Evolutionary conservation across 2,329 filamentous ascomycete genomes (phyloP), one percentile per base, ranked within the genome.

Genomic region (Penicillium sclerotiorum): DNA sequence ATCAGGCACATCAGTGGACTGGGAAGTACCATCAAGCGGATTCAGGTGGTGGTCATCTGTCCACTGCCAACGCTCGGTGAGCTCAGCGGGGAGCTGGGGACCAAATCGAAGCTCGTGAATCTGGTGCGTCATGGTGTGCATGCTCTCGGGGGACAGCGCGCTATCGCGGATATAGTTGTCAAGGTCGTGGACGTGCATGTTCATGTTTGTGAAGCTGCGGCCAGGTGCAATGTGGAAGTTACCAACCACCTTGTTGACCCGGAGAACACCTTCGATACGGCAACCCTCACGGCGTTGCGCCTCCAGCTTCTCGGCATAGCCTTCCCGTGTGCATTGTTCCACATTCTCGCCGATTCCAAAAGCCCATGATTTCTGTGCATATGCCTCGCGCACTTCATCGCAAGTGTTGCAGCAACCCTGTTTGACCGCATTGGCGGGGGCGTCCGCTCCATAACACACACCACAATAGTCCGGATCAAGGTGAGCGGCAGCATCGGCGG

Each of bases 171-270:
- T 88, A 80, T 96, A 99, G 77, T 94, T 95, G 73, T 96, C 91
- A 56, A 99, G 79, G 68, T 99, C 95, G 77, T 99, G 94, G 17
- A 96, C 90, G 75, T 99, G 94, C 84, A 97, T 88, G 76, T 96
- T 95, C 60, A 90, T 91, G 66, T 89, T 95, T 72, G 88, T 95
- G 81, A 97, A 97, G 71, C 88, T 93, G 73, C 93, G 90, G 63
- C 94, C 94, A 1, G 94, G 94, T 1, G 95, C 94, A 63, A 99
- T 88, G 73, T 99, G 94, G 81, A 99, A 99, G 78, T 99, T 99
- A 49, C 94, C 94, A 47, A 99, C 83, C 21, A 99, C 94, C 77
- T 99, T 99, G 81, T 99, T 99, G 59, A 99, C 95, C 40, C 90
- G 89, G 61, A 99, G 83, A 32, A 85, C 84, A 52, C 94, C 94